Conservation (phyloP, 129 eudicot genomes). For the Solidago caesia region DNA sequence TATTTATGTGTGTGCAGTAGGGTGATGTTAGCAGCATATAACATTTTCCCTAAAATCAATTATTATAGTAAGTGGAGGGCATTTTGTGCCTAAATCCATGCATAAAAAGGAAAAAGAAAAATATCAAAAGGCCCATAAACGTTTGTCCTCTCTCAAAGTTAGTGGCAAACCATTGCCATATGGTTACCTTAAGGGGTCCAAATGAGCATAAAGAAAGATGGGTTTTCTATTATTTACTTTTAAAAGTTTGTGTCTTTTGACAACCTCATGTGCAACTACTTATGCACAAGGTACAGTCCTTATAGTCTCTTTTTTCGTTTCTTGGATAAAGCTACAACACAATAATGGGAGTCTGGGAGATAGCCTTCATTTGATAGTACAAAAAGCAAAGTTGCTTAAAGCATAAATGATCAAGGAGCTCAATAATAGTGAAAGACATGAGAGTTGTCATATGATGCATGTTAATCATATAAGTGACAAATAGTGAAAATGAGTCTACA, state of each 20-base stretch:
- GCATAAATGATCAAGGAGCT: constrained; percentile 25
- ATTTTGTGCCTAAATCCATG: constrained; percentile 19
- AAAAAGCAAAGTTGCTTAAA: constrained; percentile 24
- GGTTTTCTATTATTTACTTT: constrained; percentile 28
- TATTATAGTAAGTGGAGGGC: constrained; percentile 24
- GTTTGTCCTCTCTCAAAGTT: constrained; percentile 26
- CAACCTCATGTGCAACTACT: constrained; percentile 12
- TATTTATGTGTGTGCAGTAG: too few relatives aligned
- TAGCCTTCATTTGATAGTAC: constrained; percentile 21
- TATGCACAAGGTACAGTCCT: constrained; percentile 21
- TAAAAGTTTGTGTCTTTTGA: constrained; percentile 25
- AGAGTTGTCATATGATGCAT: constrained; percentile 3
- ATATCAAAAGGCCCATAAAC: constrained; percentile 29
- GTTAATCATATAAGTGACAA: background rate
- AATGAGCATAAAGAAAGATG: constrained; percentile 28
- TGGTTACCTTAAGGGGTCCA: constrained; percentile 37
- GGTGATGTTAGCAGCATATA: background rate
- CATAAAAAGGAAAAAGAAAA: constrained; percentile 20
- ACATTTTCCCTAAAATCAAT: too few relatives aligned
- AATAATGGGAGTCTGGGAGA: background rate
- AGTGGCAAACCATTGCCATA: constrained; percentile 38
- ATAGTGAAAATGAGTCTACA: background rate
- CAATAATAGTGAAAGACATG: constrained; percentile 25
- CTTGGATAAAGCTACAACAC: constrained; percentile 12
- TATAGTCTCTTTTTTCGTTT: background rate